Evolutionary conservation across 2,329 filamentous ascomycete genomes (phyloP).

Genomic region (Penicillium sp.): DNA sequence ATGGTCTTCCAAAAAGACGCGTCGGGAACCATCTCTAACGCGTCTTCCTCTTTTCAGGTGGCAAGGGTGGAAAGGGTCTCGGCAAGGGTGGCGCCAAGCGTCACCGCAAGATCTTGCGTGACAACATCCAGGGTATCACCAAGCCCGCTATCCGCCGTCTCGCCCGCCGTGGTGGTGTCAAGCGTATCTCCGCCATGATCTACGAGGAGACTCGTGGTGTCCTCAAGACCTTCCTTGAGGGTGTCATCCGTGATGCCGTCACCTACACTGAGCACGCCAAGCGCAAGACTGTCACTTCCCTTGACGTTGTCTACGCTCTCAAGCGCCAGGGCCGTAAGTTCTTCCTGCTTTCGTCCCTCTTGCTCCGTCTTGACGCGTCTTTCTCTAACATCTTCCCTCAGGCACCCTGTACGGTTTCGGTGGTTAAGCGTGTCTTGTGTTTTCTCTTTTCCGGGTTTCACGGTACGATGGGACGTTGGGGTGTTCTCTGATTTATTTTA

Average conservation of each 20-base stretch:
- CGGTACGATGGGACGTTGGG: constrained; percentile 49
- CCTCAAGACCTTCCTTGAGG: constrained; percentile 80
- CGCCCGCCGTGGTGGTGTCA: constrained; percentile 98
- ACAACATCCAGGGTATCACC: constrained; percentile 99
- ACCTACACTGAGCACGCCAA: constrained; percentile 84
- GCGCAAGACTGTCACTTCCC: constrained; percentile 60
- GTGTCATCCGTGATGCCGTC: constrained; percentile 76
- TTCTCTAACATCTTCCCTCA: constrained; percentile 26
- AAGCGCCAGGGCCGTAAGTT: constrained; percentile 61
- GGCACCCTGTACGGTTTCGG: constrained; percentile 85
- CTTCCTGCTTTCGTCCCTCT: background rate
- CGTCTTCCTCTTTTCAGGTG: constrained; percentile 59
- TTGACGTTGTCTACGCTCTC: constrained; percentile 65
- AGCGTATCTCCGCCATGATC: constrained; percentile 98
- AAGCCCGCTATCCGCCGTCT: constrained; percentile 99
- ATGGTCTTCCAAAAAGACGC: constrained; percentile 10
- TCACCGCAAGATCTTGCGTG: constrained; percentile 98
- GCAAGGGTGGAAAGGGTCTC: constrained; percentile 96
- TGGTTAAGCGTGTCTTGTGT: constrained; percentile 62
- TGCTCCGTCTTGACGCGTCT: background rate
- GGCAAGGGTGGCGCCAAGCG: constrained; percentile 98
- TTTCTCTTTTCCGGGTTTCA: constrained; percentile 45
- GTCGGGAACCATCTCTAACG: constrained; percentile 46
- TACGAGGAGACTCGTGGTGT: constrained; percentile 83
- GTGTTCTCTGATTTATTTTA: constrained; percentile 45